Evolutionary conservation across 345 rosid genomes (phyloP), one percentile per base, ranked within the genome.

Genomic region (Anastatica hierochuntica): DNA sequence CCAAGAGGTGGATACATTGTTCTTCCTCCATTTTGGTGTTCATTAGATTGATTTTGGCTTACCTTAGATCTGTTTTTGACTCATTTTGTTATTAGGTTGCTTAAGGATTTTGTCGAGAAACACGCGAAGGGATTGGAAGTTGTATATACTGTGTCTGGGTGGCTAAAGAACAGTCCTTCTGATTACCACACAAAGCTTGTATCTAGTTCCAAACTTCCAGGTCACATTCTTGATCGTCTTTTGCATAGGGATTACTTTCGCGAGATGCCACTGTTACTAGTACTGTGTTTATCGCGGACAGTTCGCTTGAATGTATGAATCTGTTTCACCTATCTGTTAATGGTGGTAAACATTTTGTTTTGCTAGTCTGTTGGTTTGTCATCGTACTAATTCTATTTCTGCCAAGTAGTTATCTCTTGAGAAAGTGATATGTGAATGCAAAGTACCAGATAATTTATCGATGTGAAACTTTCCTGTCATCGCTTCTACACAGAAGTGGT

Each of bases 131-230:
- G 69, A 8, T 29, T 85, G 43, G 84, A 85, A 72, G 90, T 79
- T 50, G 78, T 85, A 4, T 92, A 85, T 72, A 62, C 76, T 43
- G 67, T 88, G 43, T 81, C 94, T 13, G 98, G 97, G 51, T 92
- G 94, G 90, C 67, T 75, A 66, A 88, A 79, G 81, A 68, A 62
- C 55, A 63, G 61, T 36, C 83, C 94, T 58, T 56, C 76, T 0
- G 68, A 73, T 74, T 85, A 81, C 52, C 72, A 70, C 51, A 67
- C 84, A 36, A 76, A 57, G 73, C 90, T 92, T 55, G 95, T 80
- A 49, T 60, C 86, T 41, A 76, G 74, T 26, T 67, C 81, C 53
- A 75, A 81, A 58, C 94, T 92, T 60, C 24, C 78, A 79, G 96
- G 98, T 92, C 7, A 45, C 36, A 9, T 9, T 31, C 36, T 1